Evolutionary conservation across 2,329 filamentous ascomycete genomes (phyloP).

Genomic region (Fusarium domesticum): DNA sequence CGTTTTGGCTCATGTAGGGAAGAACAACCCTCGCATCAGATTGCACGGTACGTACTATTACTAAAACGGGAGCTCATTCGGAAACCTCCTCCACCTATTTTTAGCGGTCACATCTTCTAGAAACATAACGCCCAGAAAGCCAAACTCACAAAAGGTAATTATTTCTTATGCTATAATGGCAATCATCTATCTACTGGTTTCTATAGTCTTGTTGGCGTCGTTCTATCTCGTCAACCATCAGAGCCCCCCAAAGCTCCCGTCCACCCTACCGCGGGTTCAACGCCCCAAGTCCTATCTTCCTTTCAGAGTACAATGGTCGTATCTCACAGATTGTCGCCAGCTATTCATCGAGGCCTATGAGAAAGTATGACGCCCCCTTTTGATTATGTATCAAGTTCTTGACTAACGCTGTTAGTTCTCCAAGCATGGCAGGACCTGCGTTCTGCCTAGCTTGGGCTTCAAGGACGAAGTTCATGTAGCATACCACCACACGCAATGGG

Average conservation of each 20-base stretch:
- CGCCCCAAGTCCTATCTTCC: constrained; percentile 4
- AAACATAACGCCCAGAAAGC: too few species aligned
- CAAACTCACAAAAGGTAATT: not conserved
- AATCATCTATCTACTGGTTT: constrained; percentile 1
- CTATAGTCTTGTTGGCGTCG: not conserved
- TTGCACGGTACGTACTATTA: too few species aligned
- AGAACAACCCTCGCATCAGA: too few species aligned
- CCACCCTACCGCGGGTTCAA: constrained; percentile 1
- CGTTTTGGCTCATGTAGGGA: not conserved
- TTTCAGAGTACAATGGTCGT: not conserved
- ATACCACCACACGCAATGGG: constrained; percentile 8
- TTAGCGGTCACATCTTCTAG: too few species aligned
- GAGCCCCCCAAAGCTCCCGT: constrained; percentile 3
- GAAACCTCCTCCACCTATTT: too few species aligned
- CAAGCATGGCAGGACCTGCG: constrained; percentile 8
- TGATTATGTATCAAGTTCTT: not conserved
- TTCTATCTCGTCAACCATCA: not conserved
- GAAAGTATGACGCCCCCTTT: not conserved
- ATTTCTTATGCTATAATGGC: too few species aligned
- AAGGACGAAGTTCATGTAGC: constrained; percentile 6
- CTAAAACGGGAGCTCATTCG: too few species aligned
- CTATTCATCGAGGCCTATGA: not conserved
- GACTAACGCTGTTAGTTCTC: constrained; percentile 3
- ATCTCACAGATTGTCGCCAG: not conserved
- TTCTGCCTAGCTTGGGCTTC: constrained; percentile 9